Base-by-base conservation (phyloP, 495 filamentous ascomycete genomes). In the Elasticomyces elasticus region DNA sequence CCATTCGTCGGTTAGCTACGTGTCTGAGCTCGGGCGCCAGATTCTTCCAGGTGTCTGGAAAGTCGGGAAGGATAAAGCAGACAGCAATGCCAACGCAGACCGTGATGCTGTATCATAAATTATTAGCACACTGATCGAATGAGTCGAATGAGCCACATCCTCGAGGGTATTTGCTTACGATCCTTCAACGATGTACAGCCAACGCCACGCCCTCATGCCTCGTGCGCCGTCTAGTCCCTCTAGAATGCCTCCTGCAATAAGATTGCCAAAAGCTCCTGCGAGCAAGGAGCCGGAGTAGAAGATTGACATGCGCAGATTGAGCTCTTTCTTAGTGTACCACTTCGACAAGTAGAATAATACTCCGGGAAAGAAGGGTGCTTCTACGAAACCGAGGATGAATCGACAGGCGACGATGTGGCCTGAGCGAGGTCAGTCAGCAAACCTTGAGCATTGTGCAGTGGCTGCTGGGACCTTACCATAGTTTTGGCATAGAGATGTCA, bases 311-410 rank as follows among this genome's bases (percentile, higher is more conserved):
- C 79, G 74, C 31, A 79, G 65, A 13, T 71, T 74, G 31, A 81
- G 58, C 62, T 82, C 79, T 50, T 73, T 72, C 54, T 71, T 72
- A 0, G 79, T 80, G 54, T 81, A 82, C 78, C 76, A 81, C 49
- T 75, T 75, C 2, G 76, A 79, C 0, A 81, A 69, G 52, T 76
- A 79, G 59, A 77, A 79, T 11, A 79, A 65, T 10, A 62, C 49
- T 40, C 72, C 71, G 12, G 40, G 40, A 22, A 78, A 78, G 66
- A 62, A 66, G 3, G 61, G 58, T 9, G 62, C 63, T 43, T 71
- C 69, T 7, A 71, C 61, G 43, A 70, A 62, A 17, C 69, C 69
- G 5, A 71, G 57, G 57, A 70, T 64, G 52, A 70, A 71, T 10
- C 80, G 77, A 54, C 71, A 75, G 1, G 74, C 75, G 1, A 81